Evolutionary conservation across 2,329 filamentous ascomycete genomes (phyloP).

Genomic region (Fusarium pseudoanthophilum): DNA sequence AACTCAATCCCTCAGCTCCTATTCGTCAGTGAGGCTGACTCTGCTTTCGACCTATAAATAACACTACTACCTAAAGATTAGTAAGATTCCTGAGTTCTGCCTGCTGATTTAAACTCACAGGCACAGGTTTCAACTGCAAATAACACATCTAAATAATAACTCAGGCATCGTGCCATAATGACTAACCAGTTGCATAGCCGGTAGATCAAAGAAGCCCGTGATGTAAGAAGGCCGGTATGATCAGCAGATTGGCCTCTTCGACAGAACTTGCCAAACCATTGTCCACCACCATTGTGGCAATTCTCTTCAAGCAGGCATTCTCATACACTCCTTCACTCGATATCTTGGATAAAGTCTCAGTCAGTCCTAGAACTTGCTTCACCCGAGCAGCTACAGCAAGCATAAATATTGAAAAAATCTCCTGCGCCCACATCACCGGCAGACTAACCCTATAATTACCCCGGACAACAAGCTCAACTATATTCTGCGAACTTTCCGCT

Average conservation of each 20-base stretch:
- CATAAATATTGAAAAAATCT: background rate
- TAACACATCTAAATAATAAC: no score
- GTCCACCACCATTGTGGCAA: background rate
- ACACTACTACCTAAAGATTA: background rate
- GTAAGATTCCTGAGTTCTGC: background rate
- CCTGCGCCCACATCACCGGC: no score
- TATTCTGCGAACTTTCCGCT: no score
- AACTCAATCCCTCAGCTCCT: background rate
- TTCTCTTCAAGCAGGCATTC: background rate
- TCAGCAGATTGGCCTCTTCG: background rate
- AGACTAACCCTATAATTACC: no score
- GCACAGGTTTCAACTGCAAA: no score
- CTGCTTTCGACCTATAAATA: conserved; percentile 8
- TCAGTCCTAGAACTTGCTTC: background rate
- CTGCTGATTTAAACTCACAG: no score
- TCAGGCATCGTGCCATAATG: no score
- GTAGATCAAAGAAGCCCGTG: background rate
- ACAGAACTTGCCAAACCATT: background rate
- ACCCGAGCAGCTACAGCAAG: background rate
- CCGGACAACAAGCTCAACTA: no score
- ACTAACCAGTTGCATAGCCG: background rate
- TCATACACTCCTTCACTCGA: background rate
- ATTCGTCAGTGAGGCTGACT: background rate
- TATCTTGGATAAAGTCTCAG: background rate
- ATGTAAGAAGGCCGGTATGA: background rate